Base-by-base conservation (phyloP, 1,284 basidiomycete species). In the Chalciporus sp. region DNA sequence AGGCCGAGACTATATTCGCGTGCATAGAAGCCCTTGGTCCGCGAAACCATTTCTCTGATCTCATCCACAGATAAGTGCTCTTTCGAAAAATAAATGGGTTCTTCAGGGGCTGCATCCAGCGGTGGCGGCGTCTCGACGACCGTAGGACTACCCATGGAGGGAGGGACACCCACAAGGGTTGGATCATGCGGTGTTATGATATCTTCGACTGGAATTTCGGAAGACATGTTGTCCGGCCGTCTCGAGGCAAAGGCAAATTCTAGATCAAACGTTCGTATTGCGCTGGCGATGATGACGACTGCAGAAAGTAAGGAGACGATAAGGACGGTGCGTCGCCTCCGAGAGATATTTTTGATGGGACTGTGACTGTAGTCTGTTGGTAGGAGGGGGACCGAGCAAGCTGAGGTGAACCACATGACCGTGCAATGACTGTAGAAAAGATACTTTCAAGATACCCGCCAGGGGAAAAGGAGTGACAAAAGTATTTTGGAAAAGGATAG, bases 1-100 rank as follows among this genome's bases (percentile, higher is more conserved):
- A 75, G 50, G 8, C 73, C 72, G 9, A 74, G 61, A 49, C 73
- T 75, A 58, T 64, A 75, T 20, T 74, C 74, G 33, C 72, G 68
- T 5, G 64, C 51, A 48, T 71, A 75, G 51, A 69, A 75, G 20
- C 74, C 72, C 39, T 62, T 66, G 16, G 72, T 76, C 46, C 58
- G 59, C 10, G 64, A 58, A 10, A 72, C 63, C 58, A 74, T 58
- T 19, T 39, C 44, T 26, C 42, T 52, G 10, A 69, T 52, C 26
- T 67, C 65, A 31, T 62, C 53, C 19, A 41, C 31, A 33, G 62
- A 57, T 28, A 65, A 39, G 4, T 52, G 31, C 26, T 68, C 65
- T 9, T 60, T 56, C 20, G 17, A 48, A 43, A 37, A 39, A 23
- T 14, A 20, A 26, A 50, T 14, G 7, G 47, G 17, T 49, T 42